Conservation (phyloP, 164 flowering plant species). For the Tinospora cordifolia region DNA sequence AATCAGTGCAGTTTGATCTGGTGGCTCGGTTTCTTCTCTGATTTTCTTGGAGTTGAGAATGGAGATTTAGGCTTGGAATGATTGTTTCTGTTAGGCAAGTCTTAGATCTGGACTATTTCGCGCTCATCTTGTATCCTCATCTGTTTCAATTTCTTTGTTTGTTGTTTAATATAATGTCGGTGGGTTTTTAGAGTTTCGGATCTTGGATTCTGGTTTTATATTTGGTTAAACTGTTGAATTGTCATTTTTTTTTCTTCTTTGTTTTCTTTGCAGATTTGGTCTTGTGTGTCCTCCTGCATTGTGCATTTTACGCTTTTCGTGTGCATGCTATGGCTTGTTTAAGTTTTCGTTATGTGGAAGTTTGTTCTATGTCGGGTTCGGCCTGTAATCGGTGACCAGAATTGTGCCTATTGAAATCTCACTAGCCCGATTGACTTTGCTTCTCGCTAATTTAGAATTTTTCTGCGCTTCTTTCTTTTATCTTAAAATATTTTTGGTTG, state of each 20-base stretch:
- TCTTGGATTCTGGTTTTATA: background rate
- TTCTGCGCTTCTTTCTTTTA: background rate
- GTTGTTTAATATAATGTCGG: background rate
- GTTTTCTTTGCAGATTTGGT: background rate
- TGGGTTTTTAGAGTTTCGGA: background rate
- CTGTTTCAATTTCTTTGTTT: background rate
- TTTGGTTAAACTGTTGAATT: background rate
- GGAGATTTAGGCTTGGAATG: background rate
- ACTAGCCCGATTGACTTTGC: background rate
- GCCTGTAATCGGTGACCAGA: background rate
- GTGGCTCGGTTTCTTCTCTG: background rate
- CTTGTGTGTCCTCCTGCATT: background rate
- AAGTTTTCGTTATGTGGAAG: background rate
- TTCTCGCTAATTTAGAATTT: background rate
- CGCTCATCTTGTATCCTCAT: background rate
- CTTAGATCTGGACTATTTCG: background rate
- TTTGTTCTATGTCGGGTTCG: background rate
- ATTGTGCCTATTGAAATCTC: background rate
- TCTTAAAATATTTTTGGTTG: background rate
- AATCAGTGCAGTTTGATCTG: background rate
- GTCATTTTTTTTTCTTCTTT: background rate
- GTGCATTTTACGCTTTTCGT: background rate
- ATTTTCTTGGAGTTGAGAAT: background rate
- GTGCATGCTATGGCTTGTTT: background rate
- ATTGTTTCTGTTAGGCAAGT: background rate